phyloP scores from a whole-genome alignment of 495 filamentous ascomycete genomes.

The Schizothecium vesticola region DNA sequence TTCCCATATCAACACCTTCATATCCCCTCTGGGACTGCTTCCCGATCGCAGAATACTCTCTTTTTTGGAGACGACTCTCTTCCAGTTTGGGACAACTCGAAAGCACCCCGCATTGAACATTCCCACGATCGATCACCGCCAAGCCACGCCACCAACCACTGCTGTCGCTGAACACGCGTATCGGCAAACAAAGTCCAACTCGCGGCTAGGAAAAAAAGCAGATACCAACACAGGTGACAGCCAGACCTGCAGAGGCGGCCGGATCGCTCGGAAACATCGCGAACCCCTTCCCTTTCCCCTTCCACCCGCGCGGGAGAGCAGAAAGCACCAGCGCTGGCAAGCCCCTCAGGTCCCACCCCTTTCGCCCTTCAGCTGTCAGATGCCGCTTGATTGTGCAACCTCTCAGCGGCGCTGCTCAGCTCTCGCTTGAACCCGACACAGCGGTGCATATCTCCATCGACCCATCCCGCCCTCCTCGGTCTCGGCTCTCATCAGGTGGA shows the following conservation, averaged over 20 bases:
- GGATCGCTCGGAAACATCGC: not conserved
- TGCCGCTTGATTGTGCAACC: not conserved
- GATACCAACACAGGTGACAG: not conserved
- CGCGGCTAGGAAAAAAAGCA: not conserved
- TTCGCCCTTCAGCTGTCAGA: not conserved
- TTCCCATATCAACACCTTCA: too few species aligned
- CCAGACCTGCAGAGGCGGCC: not conserved
- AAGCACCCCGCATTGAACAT: not conserved
- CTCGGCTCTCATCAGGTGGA: not conserved
- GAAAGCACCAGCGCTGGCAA: not conserved
- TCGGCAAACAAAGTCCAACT: not conserved
- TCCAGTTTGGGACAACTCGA: not conserved
- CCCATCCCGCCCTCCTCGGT: not conserved
- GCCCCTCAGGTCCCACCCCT: not conserved
- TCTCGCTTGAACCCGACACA: not conserved
- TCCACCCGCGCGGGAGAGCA: not conserved
- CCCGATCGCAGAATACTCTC: not conserved
- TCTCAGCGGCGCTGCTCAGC: not conserved
- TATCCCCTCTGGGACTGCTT: too few species aligned
- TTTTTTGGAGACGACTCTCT: not conserved
- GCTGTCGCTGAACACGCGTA: not conserved
- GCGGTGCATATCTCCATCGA: not conserved
- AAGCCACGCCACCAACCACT: not conserved
- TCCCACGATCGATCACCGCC: not conserved
- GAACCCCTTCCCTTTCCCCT: not conserved